Evolutionary conservation across 2,329 filamentous ascomycete species (phyloP).

Genomic region (Tolypocladium tropicale): DNA sequence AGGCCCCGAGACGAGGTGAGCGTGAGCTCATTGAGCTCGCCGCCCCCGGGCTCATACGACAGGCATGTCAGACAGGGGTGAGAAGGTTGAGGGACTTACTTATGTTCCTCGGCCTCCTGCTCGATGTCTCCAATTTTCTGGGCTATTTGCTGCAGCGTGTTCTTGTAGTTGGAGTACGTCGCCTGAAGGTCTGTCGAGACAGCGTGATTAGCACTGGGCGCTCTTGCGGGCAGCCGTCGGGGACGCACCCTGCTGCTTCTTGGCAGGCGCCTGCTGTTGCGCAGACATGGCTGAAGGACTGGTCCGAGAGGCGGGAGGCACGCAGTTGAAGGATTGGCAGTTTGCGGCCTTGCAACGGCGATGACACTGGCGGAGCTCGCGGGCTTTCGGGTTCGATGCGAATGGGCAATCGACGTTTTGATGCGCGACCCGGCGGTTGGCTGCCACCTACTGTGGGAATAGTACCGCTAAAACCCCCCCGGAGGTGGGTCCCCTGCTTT

Average conservation of each 20-base stretch:
- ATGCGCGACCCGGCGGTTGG: neutral
- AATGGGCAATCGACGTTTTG: neutral
- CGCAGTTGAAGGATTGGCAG: neutral
- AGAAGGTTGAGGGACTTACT: conserved; percentile 40
- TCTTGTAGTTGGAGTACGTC: conserved; percentile 70
- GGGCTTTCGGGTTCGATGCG: neutral
- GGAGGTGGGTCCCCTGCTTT: conserved; percentile 21
- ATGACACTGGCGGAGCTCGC: neutral
- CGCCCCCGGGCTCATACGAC: neutral
- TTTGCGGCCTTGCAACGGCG: neutral
- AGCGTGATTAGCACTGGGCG: conserved; percentile 4
- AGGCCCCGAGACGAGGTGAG: conserved; percentile 26
- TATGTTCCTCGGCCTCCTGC: conserved; percentile 95
- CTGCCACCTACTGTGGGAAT: conserved; percentile 2
- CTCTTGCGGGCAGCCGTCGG: neutral
- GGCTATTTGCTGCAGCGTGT: conserved; percentile 78
- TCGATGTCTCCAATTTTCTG: conserved; percentile 97
- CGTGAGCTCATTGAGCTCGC: neutral
- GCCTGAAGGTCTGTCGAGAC: conserved; percentile 59
- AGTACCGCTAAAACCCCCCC: neutral
- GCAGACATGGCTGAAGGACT: conserved; percentile 30
- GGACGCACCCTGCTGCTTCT: conserved; percentile 61
- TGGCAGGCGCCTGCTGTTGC: conserved; percentile 39
- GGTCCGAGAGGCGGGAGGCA: neutral
- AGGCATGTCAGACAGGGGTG: neutral